A percentile compares a stretch with the other conserved stretches of the same genome.
Conservation (phyloP, 352 stramenopile genomes). For the Globisporangium polare region DNA sequence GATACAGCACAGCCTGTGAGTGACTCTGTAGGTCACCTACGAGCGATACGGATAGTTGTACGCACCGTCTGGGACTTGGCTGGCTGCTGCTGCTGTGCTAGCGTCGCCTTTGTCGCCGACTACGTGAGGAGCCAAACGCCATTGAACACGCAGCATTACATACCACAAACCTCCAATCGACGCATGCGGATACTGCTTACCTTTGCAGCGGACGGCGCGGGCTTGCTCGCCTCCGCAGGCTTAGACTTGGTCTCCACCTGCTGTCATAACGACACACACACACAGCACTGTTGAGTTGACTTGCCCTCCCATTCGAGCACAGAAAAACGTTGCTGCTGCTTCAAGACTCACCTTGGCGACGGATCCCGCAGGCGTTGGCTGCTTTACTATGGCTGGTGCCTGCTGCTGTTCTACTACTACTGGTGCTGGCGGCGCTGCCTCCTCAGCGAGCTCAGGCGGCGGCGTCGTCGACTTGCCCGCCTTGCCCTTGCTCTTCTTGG, state of each 20-base stretch:
- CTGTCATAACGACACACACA: constrained; percentile 1
- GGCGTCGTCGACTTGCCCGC: constrained; percentile 5
- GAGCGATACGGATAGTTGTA: neutral
- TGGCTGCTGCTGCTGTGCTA: neutral
- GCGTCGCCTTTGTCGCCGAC: neutral
- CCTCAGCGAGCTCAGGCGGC: constrained; percentile 8
- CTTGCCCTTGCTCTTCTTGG: constrained; percentile 62
- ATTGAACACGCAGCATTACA: neutral
- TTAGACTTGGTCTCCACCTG: constrained; percentile 9
- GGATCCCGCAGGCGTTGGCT: constrained; percentile 11
- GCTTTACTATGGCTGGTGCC: constrained; percentile 7
- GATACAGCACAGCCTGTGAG: neutral
- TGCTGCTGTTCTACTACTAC: constrained; percentile 13
- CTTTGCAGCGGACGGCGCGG: constrained; percentile 1
- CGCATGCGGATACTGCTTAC: neutral
- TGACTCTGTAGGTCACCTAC: neutral
- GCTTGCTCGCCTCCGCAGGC: neutral
- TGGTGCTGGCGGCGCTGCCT: constrained; percentile 21
- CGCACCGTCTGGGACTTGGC: constrained; percentile 4
- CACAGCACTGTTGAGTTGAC: neutral
- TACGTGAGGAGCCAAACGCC: neutral
- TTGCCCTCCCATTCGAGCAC: neutral
- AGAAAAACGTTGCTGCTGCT: neutral
- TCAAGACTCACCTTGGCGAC: neutral
- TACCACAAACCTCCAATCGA: neutral